Evolutionary conservation across 768 basidiomycete species (phyloP).

Genomic region (Boletus rubroflammeus): DNA sequence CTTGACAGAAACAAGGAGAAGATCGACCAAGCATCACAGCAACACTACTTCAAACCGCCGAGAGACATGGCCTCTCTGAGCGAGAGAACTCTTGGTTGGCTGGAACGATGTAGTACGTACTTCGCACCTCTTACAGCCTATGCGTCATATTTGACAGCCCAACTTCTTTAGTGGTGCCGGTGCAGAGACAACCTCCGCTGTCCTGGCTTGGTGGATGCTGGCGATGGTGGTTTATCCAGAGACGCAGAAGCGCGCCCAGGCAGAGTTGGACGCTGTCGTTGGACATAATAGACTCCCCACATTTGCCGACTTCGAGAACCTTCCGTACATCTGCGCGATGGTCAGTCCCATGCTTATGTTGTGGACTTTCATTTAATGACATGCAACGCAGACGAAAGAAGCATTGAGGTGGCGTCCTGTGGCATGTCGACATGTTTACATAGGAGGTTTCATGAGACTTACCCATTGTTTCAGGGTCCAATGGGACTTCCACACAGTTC

Average conservation of each 20-base stretch:
- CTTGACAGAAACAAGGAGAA: not conserved
- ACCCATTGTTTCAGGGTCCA: not conserved
- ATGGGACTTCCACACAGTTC: conserved; percentile 5
- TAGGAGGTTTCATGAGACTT: not conserved
- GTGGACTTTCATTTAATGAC: not conserved
- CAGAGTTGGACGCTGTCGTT: conserved; percentile 25
- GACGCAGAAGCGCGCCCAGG: conserved; percentile 23
- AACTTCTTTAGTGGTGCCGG: not conserved
- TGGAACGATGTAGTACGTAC: conserved; percentile 10
- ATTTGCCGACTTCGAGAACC: conserved; percentile 5
- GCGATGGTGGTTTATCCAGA: conserved; percentile 27
- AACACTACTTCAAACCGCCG: not conserved
- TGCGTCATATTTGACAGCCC: not conserved
- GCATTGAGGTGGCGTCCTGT: conserved; percentile 9
- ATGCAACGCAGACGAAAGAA: conserved; percentile 1
- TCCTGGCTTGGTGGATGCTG: conserved; percentile 19
- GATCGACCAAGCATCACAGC: not conserved
- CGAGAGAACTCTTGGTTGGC: conserved; percentile 18
- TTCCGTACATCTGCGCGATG: conserved; percentile 8
- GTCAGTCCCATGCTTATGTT: not conserved
- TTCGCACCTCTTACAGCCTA: not conserved
- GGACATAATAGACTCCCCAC: conserved; percentile 19
- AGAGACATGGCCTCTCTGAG: conserved; percentile 4
- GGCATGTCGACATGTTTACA: not conserved
- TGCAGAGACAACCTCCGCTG: conserved; percentile 2